Evolutionary conservation across 352 stramenopile genomes (phyloP), one percentile per base, ranked within the genome.

Genomic region (Pythium vanterpoolii): DNA sequence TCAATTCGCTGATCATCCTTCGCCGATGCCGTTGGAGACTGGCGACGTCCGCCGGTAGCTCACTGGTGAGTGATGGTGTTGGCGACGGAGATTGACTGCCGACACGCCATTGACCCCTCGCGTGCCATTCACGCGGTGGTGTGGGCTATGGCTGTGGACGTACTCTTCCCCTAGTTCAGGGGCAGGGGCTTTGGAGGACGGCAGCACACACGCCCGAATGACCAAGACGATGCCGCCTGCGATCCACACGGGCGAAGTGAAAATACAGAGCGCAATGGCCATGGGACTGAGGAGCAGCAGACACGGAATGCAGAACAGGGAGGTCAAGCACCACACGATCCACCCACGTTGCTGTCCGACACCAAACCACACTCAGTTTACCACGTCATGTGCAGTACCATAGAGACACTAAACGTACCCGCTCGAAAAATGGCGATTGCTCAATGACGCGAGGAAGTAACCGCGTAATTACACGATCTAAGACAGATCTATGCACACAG

Each of bases 181-280:
- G 13, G 60, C 49, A 38, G 55, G 21, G 21, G 74, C 63, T 55
- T 73, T 68, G 31, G 65, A 60, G 34, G 71, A 65, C 4, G 69
- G 64, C n/a, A 80, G 36, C 14, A 60, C 51, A 19, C 86, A 57
- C 28, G 71, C 58, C 9, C 81, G 80, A 43, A 90, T 76, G 26
- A 84, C 62, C 24, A 90, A 47, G 56, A 88, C 77, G 2, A 70
- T 57, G 16, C 89, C 61, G 3, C 70, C 81, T 30, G 79, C 71
- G 46, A 86, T 62, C 83, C 83, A 93, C 53, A 93, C 82, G 10
- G 83, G 83, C 34, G 83, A 90, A 34, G 79, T 90, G 62, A 72
- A 91, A 53, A 93, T 88, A 45, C 64, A 76, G 49, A 90, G 65
- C 27, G 83, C 82, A 49, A 93, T 93, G 34, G 87, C 36, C 72